These are phyloP conservation scores for Durotheca rogersii DNA, from an alignment of 495 filamentous ascomycete genomes.

Conservation along the genomic window DNA sequence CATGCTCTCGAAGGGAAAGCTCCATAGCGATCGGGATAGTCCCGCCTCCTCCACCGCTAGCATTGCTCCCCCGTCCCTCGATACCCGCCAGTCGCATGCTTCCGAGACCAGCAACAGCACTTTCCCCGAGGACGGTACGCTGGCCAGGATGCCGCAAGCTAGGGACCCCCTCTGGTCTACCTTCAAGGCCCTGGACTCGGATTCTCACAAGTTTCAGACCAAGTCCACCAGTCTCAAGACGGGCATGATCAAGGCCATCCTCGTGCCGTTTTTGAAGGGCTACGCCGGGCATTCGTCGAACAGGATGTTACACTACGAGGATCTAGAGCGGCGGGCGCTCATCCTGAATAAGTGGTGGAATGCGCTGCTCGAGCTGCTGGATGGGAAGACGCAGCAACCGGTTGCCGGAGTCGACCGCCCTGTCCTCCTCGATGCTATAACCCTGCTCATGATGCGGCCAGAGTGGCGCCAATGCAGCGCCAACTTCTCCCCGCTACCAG, in stretches of 20 bases:
- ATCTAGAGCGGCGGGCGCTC: constrained; percentile 78
- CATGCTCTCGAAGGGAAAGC: constrained; percentile 36
- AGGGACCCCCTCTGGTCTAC: constrained; percentile 89
- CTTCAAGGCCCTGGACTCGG: constrained; percentile 78
- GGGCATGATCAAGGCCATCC: constrained; percentile 70
- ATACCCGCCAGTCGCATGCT: constrained; percentile 34
- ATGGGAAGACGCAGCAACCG: constrained; percentile 48
- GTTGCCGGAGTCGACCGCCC: constrained; percentile 79
- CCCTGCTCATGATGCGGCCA: constrained; percentile 84
- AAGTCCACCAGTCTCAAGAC: constrained; percentile 76
- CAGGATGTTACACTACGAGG: constrained; percentile 66
- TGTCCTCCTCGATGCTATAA: constrained; percentile 75
- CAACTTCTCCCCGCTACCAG: constrained; percentile 59
- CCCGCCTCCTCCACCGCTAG: constrained; percentile 42
- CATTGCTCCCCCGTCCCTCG: constrained; percentile 34
- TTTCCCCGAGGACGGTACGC: constrained; percentile 26
- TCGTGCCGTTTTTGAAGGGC: constrained; percentile 81
- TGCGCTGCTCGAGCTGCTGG: constrained; percentile 81
- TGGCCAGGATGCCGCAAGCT: constrained; percentile 26
- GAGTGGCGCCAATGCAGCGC: constrained; percentile 83
- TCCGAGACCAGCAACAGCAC: constrained; percentile 39
- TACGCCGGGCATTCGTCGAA: constrained; percentile 71
- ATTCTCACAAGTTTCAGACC: constrained; percentile 77
- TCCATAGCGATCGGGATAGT: constrained; percentile 36
- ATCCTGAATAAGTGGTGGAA: constrained; percentile 97